Evolutionary conservation across 2,329 filamentous ascomycete genomes (phyloP), one percentile per base, ranked within the genome.

Genomic region (Nectriaceae sp.): DNA sequence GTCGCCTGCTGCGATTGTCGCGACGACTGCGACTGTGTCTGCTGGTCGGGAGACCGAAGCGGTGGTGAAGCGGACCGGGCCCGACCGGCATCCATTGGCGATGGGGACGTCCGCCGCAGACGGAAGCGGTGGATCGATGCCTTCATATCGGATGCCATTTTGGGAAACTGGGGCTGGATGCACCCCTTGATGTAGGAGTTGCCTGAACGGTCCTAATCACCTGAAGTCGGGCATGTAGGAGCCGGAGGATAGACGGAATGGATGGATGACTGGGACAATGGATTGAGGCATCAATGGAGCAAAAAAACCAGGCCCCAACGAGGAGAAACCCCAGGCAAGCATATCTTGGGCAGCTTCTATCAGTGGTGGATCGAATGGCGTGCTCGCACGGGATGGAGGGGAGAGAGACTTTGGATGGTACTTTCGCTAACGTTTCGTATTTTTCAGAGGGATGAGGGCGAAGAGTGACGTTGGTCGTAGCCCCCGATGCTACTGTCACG

Each of bases 81-180:
- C 58, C 61, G 61, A 57, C 53, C 46, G 48, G 52, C 44, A 35
- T 48, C 44, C 39, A 48, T 46, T 16, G 59, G 56, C 36, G 64
- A 57, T 41, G 63, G 56, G 44, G 62, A 60, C 54, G 49, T 48
- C 50, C 54, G 54, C 52, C 56, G 55, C 44, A 61, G 47, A 46
- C 58, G 59, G 55, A 60, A 56, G 48, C 57, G 59, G 54, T 60
- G 52, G 60, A 61, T 53, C 46, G 60, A 62, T 39, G 54, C 56
- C 43, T 62, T 62, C 60, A 63, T 58, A 39, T 59, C 59, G 40
- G 61, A 55, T 51, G 55, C 60, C 53, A 62, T 61, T 57, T 53
- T 50, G 44, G 55, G 52, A 42, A 41, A 43, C 29, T 22, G 13
- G 26, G 20, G 42, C 36, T 39, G 42, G 18, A 24, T 39, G 21